These are phyloP conservation scores for Psilocybe tampanensis DNA, from an alignment of 768 basidiomycete genomes.

Conservation along the genomic window DNA sequence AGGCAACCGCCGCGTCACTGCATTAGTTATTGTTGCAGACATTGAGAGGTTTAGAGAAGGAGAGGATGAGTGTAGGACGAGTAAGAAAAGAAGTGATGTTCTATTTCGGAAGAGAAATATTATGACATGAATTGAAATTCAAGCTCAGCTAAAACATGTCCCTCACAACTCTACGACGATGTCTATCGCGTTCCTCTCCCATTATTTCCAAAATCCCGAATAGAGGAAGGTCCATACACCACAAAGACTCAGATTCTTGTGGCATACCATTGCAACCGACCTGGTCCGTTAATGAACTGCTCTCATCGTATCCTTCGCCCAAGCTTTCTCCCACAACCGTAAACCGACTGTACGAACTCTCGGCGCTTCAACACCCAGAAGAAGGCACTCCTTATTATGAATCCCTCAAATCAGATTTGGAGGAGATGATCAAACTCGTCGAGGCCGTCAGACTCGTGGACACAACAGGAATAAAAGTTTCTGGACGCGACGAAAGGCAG, in stretches of 20 bases:
- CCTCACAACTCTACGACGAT: slow-evolving; percentile 8
- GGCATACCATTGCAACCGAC: slow-evolving; percentile 70
- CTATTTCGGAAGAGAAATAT: slow-evolving; percentile 1
- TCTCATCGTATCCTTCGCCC: slow-evolving; percentile 78
- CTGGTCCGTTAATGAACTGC: slow-evolving; percentile 79
- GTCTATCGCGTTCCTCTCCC: background rate
- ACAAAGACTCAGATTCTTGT: slow-evolving; percentile 47
- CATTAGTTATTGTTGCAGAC: slow-evolving; percentile 37
- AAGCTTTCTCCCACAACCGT: slow-evolving; percentile 58
- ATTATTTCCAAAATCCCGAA: background rate
- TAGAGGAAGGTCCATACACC: background rate
- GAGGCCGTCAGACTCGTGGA: slow-evolving; percentile 77
- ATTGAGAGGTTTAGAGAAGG: slow-evolving; percentile 21
- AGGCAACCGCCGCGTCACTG: slow-evolving; percentile 28
- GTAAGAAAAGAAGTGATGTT: background rate
- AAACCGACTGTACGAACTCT: slow-evolving; percentile 66
- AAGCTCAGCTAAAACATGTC: slow-evolving; percentile 20
- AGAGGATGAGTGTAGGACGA: background rate
- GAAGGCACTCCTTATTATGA: slow-evolving; percentile 56
- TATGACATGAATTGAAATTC: background rate
- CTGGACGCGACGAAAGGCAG: slow-evolving; percentile 38
- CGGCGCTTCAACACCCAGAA: slow-evolving; percentile 70
- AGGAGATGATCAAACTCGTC: slow-evolving; percentile 74
- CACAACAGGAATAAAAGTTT: slow-evolving; percentile 35
- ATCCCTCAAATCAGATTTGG: slow-evolving; percentile 58